Evolutionary conservation across 2,329 filamentous ascomycete species (phyloP).

Genomic region (Fusarium annulatum): DNA sequence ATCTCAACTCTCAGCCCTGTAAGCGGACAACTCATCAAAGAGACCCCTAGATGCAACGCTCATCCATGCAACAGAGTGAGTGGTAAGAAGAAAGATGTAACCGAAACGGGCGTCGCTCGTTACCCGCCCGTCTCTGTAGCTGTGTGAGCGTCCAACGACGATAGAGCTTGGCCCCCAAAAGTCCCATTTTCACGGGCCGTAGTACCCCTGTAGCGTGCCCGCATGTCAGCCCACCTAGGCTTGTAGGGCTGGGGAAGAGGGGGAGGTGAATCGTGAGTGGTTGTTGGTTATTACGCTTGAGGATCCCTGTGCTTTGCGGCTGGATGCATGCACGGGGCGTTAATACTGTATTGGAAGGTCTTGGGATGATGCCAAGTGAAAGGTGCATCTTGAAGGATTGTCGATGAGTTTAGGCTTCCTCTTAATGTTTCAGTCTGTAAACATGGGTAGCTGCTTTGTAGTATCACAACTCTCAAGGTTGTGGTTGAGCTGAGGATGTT

Average conservation of each 20-base stretch:
- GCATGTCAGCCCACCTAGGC: conserved; percentile 25
- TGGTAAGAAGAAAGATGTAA: conserved; percentile 1
- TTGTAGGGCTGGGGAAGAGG: conserved; percentile 28
- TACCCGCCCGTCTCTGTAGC: not conserved
- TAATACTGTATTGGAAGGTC: conserved; percentile 8
- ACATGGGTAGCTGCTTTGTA: rapidly evolving
- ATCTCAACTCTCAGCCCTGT: conserved; percentile 8
- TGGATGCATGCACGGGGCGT: conserved; percentile 18
- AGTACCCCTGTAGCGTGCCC: not conserved
- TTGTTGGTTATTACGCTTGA: conserved; percentile 8
- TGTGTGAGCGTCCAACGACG: conserved; percentile 1
- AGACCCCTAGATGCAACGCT: not conserved
- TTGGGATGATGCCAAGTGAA: not conserved
- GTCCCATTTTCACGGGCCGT: not conserved
- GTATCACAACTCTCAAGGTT: not conserved
- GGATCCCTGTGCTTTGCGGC: conserved; percentile 11
- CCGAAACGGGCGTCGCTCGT: conserved; percentile 2
- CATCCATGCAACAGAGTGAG: not conserved
- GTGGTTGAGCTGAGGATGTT: not conserved
- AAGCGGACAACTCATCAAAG: conserved; percentile 26
- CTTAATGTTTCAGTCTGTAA: not conserved
- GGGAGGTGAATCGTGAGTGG: not conserved
- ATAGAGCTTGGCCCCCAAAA: conserved; percentile 24
- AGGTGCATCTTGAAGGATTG: not conserved
- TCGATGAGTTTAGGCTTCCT: not conserved